Conservation (phyloP, 169 alveolate species). For the Eimeria sp. region DNA sequence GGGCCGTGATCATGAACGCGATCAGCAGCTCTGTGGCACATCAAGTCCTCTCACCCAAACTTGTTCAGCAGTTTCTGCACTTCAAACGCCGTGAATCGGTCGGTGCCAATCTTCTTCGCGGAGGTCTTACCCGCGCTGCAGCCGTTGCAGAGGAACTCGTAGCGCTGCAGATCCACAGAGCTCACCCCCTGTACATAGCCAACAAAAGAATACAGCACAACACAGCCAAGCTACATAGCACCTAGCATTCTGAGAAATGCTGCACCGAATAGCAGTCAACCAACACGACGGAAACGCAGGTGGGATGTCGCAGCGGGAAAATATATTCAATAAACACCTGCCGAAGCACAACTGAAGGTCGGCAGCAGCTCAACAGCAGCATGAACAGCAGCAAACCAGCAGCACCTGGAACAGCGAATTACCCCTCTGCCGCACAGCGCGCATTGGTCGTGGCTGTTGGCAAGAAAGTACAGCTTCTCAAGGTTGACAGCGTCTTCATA, state of each 20-base stretch:
- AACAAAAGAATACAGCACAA: neutral
- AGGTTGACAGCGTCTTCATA: constrained; percentile 82
- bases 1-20: neutral
- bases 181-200: constrained; percentile 50
- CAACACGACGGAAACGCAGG: neutral
- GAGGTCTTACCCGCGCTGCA: constrained; percentile 78
- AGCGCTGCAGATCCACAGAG: constrained; percentile 77
- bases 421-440: constrained; percentile 82
- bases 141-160: constrained; percentile 78
- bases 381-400: neutral
- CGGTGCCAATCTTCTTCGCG: constrained; percentile 75
- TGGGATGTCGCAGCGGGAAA: neutral
- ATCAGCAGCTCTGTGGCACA: neutral
- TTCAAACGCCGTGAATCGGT: constrained; percentile 77
- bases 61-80: constrained; percentile 65
- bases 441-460: constrained; percentile 80
- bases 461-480: constrained; percentile 79
- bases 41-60: constrained; percentile 18
- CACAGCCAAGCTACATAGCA: neutral
- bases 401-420: neutral
- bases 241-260: neutral
- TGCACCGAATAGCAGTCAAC: neutral
- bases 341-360: neutral
- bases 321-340: neutral
- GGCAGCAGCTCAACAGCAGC: neutral